These are phyloP conservation scores for Coemansia furcata DNA, from an alignment of 192 early-diverging fungal genomes.

Conservation along the genomic window DNA sequence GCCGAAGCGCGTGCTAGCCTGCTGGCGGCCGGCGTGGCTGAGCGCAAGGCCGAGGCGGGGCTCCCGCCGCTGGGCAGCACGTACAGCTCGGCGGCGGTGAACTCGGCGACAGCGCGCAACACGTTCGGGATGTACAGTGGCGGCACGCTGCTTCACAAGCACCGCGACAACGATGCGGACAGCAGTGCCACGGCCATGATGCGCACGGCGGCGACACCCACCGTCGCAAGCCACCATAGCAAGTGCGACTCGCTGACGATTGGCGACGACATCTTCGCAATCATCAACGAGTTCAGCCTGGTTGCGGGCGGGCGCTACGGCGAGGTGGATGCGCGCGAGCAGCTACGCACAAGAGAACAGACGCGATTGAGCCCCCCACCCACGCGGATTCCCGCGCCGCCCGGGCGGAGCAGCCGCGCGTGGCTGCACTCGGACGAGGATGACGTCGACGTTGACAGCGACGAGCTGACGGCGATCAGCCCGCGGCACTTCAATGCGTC, in stretches of 20 bases:
- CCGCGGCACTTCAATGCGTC: not conserved
- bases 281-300: constrained; percentile 50
- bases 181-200: not conserved
- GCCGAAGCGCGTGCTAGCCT: constrained; percentile 49
- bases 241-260: constrained; percentile 43
- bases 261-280: constrained; percentile 47
- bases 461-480: not conserved
- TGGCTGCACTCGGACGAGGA: not conserved
- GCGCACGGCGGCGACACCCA: not conserved
- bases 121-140: constrained; percentile 24
- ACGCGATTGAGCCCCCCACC: not conserved
- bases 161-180: constrained; percentile 3
- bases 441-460: constrained; percentile 2
- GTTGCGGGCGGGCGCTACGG: constrained; percentile 42
- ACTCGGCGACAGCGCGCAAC: constrained; percentile 13
- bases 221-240: not conserved
- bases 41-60: constrained; percentile 38
- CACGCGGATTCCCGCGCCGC: not conserved
- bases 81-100: constrained; percentile 13
- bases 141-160: not conserved
- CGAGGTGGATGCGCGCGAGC: constrained; percentile 36
- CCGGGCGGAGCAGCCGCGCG: not conserved
- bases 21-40: constrained; percentile 39
- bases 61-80: constrained; percentile 16
- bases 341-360: constrained; percentile 11